Evolutionary conservation across 1,139 yeast species (phyloP).

Genomic region (Blastobotrys niveus): DNA sequence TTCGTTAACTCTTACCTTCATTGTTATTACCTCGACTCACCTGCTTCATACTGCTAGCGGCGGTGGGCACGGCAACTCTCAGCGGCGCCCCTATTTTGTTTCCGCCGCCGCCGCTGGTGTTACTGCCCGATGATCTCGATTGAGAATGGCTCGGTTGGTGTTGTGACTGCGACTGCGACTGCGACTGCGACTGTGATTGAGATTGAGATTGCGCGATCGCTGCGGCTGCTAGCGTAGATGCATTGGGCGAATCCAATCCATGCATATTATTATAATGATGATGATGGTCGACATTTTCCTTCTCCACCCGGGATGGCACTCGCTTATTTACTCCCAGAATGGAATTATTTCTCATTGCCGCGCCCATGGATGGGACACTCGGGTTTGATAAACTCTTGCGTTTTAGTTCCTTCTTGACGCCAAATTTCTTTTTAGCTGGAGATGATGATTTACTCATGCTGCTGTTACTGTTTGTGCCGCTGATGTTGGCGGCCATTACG

Average conservation of each 20-base stretch:
- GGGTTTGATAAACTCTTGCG: too few relatives aligned
- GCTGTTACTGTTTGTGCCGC: background rate
- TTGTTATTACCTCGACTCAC: conserved; percentile 7
- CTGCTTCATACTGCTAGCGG: conserved; percentile 24
- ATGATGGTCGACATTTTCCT: conserved; percentile 18
- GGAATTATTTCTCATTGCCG: conserved; percentile 13
- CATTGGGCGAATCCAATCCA: background rate
- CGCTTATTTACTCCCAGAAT: conserved; percentile 20
- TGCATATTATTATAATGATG: background rate
- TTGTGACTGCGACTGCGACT: too few relatives aligned
- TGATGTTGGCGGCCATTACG: too few relatives aligned
- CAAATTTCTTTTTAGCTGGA: conserved; percentile 18
- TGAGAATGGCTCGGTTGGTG: background rate
- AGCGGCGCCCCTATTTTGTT: conserved; percentile 15
- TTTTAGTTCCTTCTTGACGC: conserved; percentile 26
- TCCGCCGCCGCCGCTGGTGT: too few relatives aligned
- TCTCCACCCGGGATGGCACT: conserved; percentile 18
- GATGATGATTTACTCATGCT: background rate
- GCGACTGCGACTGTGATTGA: too few relatives aligned
- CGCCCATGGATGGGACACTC: too few relatives aligned
- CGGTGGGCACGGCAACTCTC: conserved; percentile 20
- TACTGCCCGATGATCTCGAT: background rate
- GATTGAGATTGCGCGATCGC: too few relatives aligned
- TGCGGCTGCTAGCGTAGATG: too few relatives aligned
- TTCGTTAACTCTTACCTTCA: conserved; percentile 11